Evolutionary conservation across 2,329 filamentous ascomycete species (phyloP), one percentile per base, ranked within the genome.

Genomic region (Emmonsiellopsis sp.): DNA sequence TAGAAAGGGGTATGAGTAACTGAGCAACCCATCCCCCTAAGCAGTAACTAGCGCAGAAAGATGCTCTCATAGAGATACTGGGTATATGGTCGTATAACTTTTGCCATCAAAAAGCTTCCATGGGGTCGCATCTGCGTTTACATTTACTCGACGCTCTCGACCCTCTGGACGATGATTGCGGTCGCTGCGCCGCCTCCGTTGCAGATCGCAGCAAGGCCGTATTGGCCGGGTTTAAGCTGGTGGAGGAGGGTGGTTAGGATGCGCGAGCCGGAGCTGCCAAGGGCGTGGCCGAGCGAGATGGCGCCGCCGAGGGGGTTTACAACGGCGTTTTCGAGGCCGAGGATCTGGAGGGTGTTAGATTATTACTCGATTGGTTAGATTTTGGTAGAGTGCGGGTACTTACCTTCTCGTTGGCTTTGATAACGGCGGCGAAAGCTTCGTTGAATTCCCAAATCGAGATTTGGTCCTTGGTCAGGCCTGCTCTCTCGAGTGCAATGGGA

Each of bases 361-460:
- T 47, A n/a, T 37, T 3, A 14, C 36, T 27, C 13, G 46, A 43
- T 11, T 8, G 48, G 53, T 48, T 14, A 8, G 9, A 53, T 31
- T 33, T 36, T 17, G 10, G 3, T 47, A 14, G 6, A 36, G 31
- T 14, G n/a, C 10, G 37, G 47, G 56, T 36, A 53, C 69, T 63
- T 64, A 85, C 85, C 81, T 95, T 91, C 64, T 88, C 86, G 66
- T 97, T 96, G 42, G 92, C 91, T 68, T 93, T 90, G 70, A 96
- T 93, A 33, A 96, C 91, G 4, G 88, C 88, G 32, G 93, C 92
- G 67, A 98, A 98, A 0, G 93, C 93, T 74, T 98, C 93, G 70
- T 98, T 98, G 72, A 98, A 95, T 70, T 97, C 93, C 92, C 93
- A 97, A 21, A 96, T 76, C 5, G 92, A 85, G 45, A 98, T 89